Base-by-base conservation (phyloP, 2,329 filamentous ascomycete species). In the Talaromyces sp. region DNA sequence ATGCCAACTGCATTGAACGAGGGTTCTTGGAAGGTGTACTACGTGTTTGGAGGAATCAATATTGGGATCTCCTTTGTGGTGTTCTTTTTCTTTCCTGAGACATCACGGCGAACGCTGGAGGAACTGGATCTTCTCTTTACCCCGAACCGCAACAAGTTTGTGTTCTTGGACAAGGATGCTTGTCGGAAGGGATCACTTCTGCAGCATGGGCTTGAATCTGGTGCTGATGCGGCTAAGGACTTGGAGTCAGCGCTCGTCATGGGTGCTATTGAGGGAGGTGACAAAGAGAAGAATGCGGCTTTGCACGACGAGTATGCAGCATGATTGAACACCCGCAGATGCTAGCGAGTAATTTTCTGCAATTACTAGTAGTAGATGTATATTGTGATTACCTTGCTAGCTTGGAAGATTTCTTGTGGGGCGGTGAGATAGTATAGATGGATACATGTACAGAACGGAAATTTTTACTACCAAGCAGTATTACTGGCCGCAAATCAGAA, bases 21-120 rank as follows among this genome's bases (percentile, higher is more conserved):
- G 16, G 79, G 82, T 41, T 78, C 78, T 19, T 82, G 74, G 54
- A 63, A 61, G 32, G 57, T 62, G 14, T 73, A 72, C 49, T 66
- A 72, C 44, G 62, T 72, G 52, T 72, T 72, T 47, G 68, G 65
- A 14, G 56, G 57, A 43, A 72, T 71, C 58, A 70, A 67, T n/a
- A 58, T 54, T 27, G 47, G 59, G 29, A 60, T 56, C 43, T 49
- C 59, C 10, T 56, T 52, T 4, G 66, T 69, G 24, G 60, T 66
- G 11, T 70, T 61, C 52, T 64, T 66, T 47, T 67, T 67, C 52
- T 65, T 61, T 33, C 67, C 67, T 1, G 54, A 56, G 33, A 64
- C 43, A 36, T 55, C 29, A 16, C 51, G 43, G 19, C 43, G 33
- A 20, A 42, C 19, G 9, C 16, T 43, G 22, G 22, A 40, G 19